Evolutionary conservation across 2,329 filamentous ascomycete species (phyloP), one percentile per base, ranked within the genome.

Genomic region (Intubia oerlemansii): DNA sequence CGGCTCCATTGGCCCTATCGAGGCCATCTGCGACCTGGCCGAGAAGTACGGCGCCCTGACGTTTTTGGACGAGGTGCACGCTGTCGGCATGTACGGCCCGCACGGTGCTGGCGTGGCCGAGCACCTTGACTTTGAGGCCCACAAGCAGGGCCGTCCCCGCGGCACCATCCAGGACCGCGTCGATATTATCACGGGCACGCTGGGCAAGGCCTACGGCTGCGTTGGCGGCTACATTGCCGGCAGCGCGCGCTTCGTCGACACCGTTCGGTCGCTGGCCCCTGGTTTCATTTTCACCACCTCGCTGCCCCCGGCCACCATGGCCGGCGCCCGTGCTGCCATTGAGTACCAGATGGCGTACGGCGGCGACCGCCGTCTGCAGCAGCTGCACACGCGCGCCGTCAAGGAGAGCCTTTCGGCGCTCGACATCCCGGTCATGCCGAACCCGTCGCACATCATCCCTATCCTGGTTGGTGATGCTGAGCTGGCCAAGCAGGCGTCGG

Each of bases 231-330:
- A 98, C 55, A 95, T 98, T 46, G 88, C 88, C 20, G 88, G 80
- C 29, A 91, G 76, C 35, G 55, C 70, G 30, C 77, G 76, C 46
- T 63, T 98, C 41, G 76, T 98, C 19, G 88, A 98, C 51, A 77
- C 80, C 36, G 78, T 98, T 42, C 79, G 88, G 29, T 95, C 88
- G 7, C 69, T 95, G 23, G 88, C 88, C 2, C 84, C 88, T 4
- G 88, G 88, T 17, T 98, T 98, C 57, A 98, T 98, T 51, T 98
- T 98, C 58, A 98, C 88, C 26, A 98, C 88, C 5, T 91, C 84
- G 8, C 69, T 98, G 10, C 88, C 88, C 4, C 88, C 88, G 0
- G 82, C 88, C 10, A 90, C 82, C 36, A 98, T 98, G 88, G 84
- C 88, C 13, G 88, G 88, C 31, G 88, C 88, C 14, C 69, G 73